These are phyloP conservation scores for Gillenia trifoliata DNA, from an alignment of 306 rosid species.

Conservation along the genomic window DNA sequence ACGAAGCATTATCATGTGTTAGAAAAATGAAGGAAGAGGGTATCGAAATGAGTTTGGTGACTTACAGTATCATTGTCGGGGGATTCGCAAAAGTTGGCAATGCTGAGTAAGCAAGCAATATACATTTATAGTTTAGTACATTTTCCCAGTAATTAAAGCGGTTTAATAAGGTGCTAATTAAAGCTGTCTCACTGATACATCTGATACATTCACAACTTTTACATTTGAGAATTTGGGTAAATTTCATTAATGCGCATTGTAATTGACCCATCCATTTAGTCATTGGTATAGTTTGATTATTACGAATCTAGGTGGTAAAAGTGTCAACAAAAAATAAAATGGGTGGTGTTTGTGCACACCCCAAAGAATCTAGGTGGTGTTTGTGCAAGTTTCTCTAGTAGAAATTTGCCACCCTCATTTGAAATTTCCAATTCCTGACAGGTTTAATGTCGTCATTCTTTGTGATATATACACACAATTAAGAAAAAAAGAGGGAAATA, in stretches of 20 bases:
- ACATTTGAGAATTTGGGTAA: neutral
- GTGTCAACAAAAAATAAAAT: no score
- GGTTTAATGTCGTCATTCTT: neutral
- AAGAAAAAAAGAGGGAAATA: neutral
- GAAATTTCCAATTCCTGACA: neutral
- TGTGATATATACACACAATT: neutral
- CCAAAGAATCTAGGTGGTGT: no score
- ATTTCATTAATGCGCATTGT: neutral
- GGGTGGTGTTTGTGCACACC: no score
- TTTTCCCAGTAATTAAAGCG: neutral
- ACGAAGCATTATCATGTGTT: constrained; percentile 88
- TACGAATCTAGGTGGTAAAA: neutral
- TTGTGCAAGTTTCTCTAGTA: neutral
- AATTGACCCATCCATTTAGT: neutral
- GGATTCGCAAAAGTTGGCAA: constrained; percentile 77
- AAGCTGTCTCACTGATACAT: neutral
- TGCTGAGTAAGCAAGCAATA: constrained; percentile 66
- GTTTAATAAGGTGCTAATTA: no score
- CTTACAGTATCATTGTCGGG: constrained; percentile 84
- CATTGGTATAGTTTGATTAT: neutral
- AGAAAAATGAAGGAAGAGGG: constrained; percentile 90
- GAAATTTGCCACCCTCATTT: neutral
- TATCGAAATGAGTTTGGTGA: constrained; percentile 81
- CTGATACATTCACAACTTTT: neutral
- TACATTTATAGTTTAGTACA: neutral